A percentile compares a stretch with the other conserved stretches of the same genome.
phyloP scores from a whole-genome alignment of 2,329 filamentous ascomycete genomes.

The Alternaria incomplexa region DNA sequence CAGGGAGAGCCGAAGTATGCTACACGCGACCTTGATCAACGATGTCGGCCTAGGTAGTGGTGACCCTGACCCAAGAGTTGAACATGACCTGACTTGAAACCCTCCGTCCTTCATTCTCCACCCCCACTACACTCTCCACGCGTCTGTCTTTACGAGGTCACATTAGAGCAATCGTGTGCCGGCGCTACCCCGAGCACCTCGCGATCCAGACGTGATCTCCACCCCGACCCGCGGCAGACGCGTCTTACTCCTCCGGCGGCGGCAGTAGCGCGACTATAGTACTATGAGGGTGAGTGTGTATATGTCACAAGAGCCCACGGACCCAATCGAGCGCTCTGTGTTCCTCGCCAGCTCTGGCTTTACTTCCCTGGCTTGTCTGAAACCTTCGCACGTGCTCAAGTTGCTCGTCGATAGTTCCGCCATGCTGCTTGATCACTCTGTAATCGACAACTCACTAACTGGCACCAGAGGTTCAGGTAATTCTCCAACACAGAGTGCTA shows the following conservation, averaged over 20 bases:
- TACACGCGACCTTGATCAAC: slow-evolving; percentile 21
- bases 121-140: slow-evolving; percentile 32
- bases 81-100: slow-evolving; percentile 35
- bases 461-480: slow-evolving; percentile 30
- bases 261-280: slow-evolving; percentile 30
- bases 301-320: slow-evolving; percentile 29
- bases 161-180: slow-evolving; percentile 31
- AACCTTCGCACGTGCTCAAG: slow-evolving; percentile 10
- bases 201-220: slow-evolving; percentile 16
- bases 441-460: slow-evolving; percentile 29
- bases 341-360: slow-evolving; percentile 15
- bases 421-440: slow-evolving; percentile 4
- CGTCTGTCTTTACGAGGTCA: slow-evolving; percentile 31
- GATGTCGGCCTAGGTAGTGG: slow-evolving; percentile 19
- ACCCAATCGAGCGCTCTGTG: slow-evolving; percentile 10
- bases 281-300: slow-evolving; percentile 48
- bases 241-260: slow-evolving; percentile 19
- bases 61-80: slow-evolving; percentile 17
- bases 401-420: slow-evolving; percentile 12
- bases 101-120: slow-evolving; percentile 25
- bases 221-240: slow-evolving; percentile 24
- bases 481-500: slow-evolving; percentile 33
- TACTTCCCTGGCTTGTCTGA: slow-evolving; percentile 4
- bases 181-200: slow-evolving; percentile 17
- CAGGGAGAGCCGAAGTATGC: slow-evolving; percentile 17